Percentiles rank a stretch among this genome's conserved stretches.
phyloP scores from a whole-genome alignment of 495 filamentous ascomycete genomes.

The Daldinia caldariorum region DNA sequence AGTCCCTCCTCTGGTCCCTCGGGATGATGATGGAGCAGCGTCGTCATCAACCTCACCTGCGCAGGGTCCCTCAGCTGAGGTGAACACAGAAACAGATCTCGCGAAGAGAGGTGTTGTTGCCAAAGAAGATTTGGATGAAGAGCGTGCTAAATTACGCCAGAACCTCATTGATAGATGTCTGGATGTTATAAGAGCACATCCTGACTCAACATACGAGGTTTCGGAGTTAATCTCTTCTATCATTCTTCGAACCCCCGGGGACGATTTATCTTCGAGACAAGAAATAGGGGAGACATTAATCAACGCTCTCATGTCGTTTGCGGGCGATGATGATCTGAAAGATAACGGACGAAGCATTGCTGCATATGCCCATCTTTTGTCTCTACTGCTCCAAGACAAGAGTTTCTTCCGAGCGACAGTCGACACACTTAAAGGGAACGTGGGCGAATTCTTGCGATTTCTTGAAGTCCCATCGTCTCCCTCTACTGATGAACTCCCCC shows the following conservation, averaged over 20 bases:
- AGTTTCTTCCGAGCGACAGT: conserved; percentile 82
- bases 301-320: conserved; percentile 85
- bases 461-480: conserved; percentile 77
- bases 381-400: conserved; percentile 83
- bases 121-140: conserved; percentile 83
- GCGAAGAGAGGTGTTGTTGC: conserved; percentile 54
- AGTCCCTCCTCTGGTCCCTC: conserved; percentile 24
- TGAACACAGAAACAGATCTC: conserved; percentile 27
- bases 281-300: conserved; percentile 86
- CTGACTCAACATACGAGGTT: conserved; percentile 90
- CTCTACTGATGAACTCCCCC: conserved; percentile 75
- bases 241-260: conserved; percentile 72
- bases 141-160: conserved; percentile 74
- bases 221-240: conserved; percentile 84
- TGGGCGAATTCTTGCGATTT: conserved; percentile 78
- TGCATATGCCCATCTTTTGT: conserved; percentile 92
- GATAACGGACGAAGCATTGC: conserved; percentile 67
- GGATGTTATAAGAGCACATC: conserved; percentile 87
- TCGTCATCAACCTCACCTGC: conserved; percentile 40
- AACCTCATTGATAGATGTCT: conserved; percentile 89
- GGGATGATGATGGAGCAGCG: conserved; percentile 27
- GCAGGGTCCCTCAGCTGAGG: conserved; percentile 31
- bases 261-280: conserved; percentile 62
- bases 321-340: conserved; percentile 82
- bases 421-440: conserved; percentile 79